Evolutionary conservation across 257 asterid genomes (phyloP).

Genomic region (Salvia rosmarinus): DNA sequence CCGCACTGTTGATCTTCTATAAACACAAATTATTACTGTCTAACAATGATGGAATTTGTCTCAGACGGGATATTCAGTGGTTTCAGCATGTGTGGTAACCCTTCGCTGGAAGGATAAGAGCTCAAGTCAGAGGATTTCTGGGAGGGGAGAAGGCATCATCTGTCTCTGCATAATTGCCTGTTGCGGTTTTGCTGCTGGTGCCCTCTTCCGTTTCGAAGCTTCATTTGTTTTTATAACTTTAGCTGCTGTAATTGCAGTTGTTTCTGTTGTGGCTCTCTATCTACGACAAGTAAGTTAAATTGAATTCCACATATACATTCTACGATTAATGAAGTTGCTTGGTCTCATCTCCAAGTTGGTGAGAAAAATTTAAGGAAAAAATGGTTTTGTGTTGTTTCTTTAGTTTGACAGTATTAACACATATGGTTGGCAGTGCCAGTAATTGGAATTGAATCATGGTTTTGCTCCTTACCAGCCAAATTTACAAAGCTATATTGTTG

Average conservation of each 20-base stretch:
- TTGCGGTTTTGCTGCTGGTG: conserved; percentile 75
- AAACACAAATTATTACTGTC: neutral
- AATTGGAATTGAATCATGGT: too few species aligned
- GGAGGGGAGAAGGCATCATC: conserved; percentile 64
- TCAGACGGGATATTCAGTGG: conserved; percentile 92
- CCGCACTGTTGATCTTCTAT: neutral
- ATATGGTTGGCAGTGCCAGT: too few species aligned
- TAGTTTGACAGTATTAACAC: too few species aligned
- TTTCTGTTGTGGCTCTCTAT: conserved; percentile 64
- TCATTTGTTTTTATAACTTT: conserved; percentile 50
- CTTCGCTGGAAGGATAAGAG: conserved; percentile 78
- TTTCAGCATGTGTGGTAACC: conserved; percentile 79
- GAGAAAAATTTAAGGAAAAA: neutral
- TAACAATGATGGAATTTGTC: conserved; percentile 30
- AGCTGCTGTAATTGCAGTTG: conserved; percentile 58
- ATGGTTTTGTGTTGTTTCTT: too few species aligned
- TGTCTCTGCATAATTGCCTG: conserved; percentile 60
- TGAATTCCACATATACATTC: conserved; percentile 2
- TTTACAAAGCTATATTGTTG: neutral
- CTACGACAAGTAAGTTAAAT: conserved; percentile 66
- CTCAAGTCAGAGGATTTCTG: conserved; percentile 50
- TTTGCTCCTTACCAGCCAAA: too few species aligned
- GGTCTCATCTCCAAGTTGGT: neutral
- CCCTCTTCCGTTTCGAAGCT: conserved; percentile 61
- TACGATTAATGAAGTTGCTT: neutral